Percentiles rank a stretch among this genome's conserved stretches.
phyloP scores from a whole-genome alignment of 2,329 filamentous ascomycete genomes.

The Epichloe baconii region DNA sequence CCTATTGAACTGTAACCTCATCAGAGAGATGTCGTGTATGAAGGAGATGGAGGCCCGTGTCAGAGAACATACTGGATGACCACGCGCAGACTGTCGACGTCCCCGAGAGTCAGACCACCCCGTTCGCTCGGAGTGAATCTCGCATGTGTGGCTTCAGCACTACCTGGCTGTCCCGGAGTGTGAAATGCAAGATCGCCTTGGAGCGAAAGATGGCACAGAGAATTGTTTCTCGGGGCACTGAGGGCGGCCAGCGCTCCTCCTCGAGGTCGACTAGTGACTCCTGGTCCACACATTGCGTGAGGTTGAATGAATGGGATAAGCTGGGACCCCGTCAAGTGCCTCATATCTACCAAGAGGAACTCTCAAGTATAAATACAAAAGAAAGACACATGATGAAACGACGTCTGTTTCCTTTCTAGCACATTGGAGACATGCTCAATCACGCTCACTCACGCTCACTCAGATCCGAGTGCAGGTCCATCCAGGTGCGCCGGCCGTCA shows the following conservation, averaged over 20 bases:
- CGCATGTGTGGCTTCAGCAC: constrained; percentile 28
- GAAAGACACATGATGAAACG: neutral
- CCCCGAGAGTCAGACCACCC: constrained; percentile 4
- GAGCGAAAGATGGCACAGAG: constrained; percentile 4
- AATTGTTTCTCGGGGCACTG: constrained; percentile 13
- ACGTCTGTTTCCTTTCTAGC: neutral
- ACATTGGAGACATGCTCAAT: constrained; percentile 3
- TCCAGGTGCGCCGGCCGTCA: neutral
- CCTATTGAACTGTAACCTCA: constrained; percentile 23
- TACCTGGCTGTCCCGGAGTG: constrained; percentile 24
- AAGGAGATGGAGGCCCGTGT: neutral
- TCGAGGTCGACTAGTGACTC: constrained; percentile 25
- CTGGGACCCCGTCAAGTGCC: neutral
- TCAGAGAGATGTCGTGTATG: neutral
- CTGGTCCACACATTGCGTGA: constrained; percentile 32
- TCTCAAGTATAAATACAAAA: neutral
- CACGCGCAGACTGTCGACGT: constrained; percentile 19
- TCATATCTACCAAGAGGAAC: neutral
- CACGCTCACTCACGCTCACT: neutral
- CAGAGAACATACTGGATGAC: constrained; percentile 30
- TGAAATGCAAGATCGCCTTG: constrained; percentile 31
- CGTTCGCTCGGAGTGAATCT: constrained; percentile 23
- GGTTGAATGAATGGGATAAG: neutral
- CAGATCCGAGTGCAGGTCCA: neutral
- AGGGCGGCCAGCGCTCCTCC: constrained; percentile 35